Percentiles rank a stretch among this genome's conserved stretches.
Conservation (phyloP, 192 early-diverging fungal species). For the Gigaspora rosea region DNA sequence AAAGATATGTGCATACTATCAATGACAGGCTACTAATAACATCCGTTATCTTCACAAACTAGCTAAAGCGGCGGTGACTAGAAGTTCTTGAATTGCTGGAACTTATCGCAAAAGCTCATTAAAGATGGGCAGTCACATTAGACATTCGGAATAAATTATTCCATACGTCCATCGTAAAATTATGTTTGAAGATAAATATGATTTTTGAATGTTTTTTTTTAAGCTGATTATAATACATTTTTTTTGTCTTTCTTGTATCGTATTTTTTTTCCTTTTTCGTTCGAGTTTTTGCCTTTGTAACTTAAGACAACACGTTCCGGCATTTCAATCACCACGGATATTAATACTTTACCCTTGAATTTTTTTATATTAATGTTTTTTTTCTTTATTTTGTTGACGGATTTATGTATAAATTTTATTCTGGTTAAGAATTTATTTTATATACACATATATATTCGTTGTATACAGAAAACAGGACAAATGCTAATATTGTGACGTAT, state of each 20-base stretch:
- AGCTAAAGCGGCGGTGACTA: slow-evolving; percentile 34
- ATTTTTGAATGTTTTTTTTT: too few species aligned
- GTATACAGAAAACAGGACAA: not conserved
- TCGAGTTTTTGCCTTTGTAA: not conserved
- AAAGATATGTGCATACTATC: not conserved
- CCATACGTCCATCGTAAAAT: not conserved
- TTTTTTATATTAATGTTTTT: slow-evolving; percentile 5
- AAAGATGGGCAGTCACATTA: not conserved
- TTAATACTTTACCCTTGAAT: not conserved
- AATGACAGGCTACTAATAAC: not conserved
- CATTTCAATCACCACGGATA: not conserved
- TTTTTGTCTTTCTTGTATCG: not conserved
- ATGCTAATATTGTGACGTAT: too few species aligned
- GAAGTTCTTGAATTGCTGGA: slow-evolving; percentile 27
- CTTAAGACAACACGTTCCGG: not conserved
- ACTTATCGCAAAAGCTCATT: slow-evolving; percentile 25
- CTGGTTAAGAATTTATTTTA: not conserved
- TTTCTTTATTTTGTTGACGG: not conserved
- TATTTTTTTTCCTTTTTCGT: too few species aligned
- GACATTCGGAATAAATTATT: not conserved
- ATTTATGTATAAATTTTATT: not conserved
- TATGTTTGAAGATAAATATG: not conserved
- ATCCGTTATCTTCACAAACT: not conserved
- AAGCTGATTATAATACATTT: not conserved
- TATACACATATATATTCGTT: not conserved